Base-by-base conservation (phyloP, 208 protist species). In the Wallacemonas sp. region DNA sequence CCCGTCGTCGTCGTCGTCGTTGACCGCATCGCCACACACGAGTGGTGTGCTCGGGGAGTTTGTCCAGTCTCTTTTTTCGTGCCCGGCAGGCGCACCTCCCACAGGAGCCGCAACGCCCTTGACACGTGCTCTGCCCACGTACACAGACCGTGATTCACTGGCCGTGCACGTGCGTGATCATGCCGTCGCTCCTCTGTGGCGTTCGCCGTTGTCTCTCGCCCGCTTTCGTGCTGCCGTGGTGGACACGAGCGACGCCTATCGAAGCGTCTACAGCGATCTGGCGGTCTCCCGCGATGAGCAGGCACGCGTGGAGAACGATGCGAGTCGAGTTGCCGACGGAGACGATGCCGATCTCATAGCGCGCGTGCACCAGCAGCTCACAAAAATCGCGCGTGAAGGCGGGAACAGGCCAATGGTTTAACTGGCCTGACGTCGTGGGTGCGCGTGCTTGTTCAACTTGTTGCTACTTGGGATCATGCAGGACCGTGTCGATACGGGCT, bases 341-440 rank as follows among this genome's bases (percentile, higher is more conserved):
- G 42, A 46, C 31, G 65, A 76, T 55, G 45, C 7, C 59, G 50
- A 14, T 1, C 36, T 42, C 31, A 61, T 76, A 28, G 36, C 45
- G 44, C 41, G 52, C 1, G 36, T 81, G 48, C 28, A 72, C 33
- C 39, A 64, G 32, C 38, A 76, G 41, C 70, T 81, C 5, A 76
- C 61, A 20, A 41, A 44, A 14, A 76, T 81, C 16, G 75, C 75
- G 26, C 65, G 10, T 39, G 29, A 59, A 20, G 52, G 52, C 25
- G 52, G 52, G 32, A 59, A 42, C 32, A 33, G 38, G 31, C 42
- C 59, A 16, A 16, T 68, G 3, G 32, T 32, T 70, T 20, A 62
- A 3, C 41, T 31, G 18, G 23, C 7, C 41, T 67, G 36, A 14
- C 0, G 36, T 41, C 10, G 14, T 41, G 36, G 14, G 36, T 41